Conservation (phyloP, 148 eudicot genomes). For the Dianthus caryophyllus region DNA sequence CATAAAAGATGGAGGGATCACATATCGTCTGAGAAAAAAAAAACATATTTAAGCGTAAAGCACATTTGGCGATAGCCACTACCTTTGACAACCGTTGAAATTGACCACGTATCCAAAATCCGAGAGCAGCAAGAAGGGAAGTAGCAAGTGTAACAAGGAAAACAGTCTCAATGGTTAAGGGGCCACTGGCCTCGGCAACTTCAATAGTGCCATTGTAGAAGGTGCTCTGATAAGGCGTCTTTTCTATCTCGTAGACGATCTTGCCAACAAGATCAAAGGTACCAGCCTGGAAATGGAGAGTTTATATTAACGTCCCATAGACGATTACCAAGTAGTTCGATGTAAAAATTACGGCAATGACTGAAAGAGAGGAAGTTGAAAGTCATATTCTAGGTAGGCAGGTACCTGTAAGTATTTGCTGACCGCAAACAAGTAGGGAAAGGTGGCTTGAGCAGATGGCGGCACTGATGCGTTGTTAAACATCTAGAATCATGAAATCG, state of each 20-base stretch:
- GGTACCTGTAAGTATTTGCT: slow-evolving; percentile 93
- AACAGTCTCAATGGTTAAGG: slow-evolving; percentile 74
- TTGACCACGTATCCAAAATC: slow-evolving; percentile 65
- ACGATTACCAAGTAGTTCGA: slow-evolving; percentile 2
- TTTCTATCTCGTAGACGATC: slow-evolving; percentile 78
- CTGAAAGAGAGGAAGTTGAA: neutral
- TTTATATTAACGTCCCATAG: neutral
- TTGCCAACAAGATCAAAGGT: slow-evolving; percentile 83
- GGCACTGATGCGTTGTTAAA: slow-evolving; percentile 84
- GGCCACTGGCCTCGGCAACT: slow-evolving; percentile 78
- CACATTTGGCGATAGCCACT: slow-evolving; percentile 3
- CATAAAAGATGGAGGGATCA: too few species aligned
- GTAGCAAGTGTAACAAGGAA: slow-evolving; percentile 69
- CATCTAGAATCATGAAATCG: slow-evolving; percentile 32
- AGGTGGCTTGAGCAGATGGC: slow-evolving; percentile 82
- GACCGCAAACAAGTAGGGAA: slow-evolving; percentile 74
- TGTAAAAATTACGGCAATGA: neutral
- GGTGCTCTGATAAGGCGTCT: slow-evolving; percentile 71
- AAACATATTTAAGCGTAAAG: neutral
- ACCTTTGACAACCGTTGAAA: slow-evolving; percentile 75
- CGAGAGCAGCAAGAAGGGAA: slow-evolving; percentile 64
- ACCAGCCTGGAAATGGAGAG: slow-evolving; percentile 57
- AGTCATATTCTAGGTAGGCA: neutral
- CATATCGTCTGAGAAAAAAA: too few species aligned
- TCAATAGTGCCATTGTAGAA: slow-evolving; percentile 92